Percentiles rank a stretch among this genome's conserved stretches.
These are phyloP conservation scores for Phytophthora multivora DNA, from an alignment of 352 stramenopile species.

Conservation along the genomic window DNA sequence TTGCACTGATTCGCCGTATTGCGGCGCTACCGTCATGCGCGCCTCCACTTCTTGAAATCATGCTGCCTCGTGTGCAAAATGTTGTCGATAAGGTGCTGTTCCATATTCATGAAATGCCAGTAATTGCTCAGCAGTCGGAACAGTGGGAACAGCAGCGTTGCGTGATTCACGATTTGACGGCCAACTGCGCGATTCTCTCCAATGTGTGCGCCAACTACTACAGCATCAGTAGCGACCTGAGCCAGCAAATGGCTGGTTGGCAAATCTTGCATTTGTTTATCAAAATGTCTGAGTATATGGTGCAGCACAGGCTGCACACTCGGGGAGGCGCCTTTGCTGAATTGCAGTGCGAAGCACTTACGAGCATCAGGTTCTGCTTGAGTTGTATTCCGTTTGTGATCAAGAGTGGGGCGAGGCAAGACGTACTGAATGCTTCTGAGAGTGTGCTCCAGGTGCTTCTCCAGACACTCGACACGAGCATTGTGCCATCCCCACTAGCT, in stretches of 20 bases:
- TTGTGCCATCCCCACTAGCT: conserved; percentile 60
- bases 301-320: conserved; percentile 60
- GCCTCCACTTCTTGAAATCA: conserved; percentile 50
- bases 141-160: conserved; percentile 55
- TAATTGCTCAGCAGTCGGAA: conserved; percentile 43
- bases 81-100: conserved; percentile 48
- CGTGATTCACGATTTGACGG: conserved; percentile 65
- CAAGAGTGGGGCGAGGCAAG: conserved; percentile 49
- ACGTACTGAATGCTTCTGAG: conserved; percentile 59
- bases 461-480: conserved; percentile 63
- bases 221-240: conserved; percentile 59
- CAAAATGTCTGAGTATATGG: conserved; percentile 62
- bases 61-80: conserved; percentile 56
- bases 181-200: conserved; percentile 60
- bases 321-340: conserved; percentile 59
- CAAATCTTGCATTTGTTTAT: conserved; percentile 71
- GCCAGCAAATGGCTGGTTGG: conserved; percentile 65
- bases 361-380: conserved; percentile 60
- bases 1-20: conserved; percentile 73
- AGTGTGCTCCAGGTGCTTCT: conserved; percentile 60
- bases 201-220: conserved; percentile 68
- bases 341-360: conserved; percentile 69
- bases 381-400: conserved; percentile 70
- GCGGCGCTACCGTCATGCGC: conserved; percentile 62
- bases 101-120: conserved; percentile 51